These are phyloP conservation scores for Sodiomyces alkalinus DNA, from an alignment of 2,329 filamentous ascomycete genomes.

Conservation along the genomic window DNA sequence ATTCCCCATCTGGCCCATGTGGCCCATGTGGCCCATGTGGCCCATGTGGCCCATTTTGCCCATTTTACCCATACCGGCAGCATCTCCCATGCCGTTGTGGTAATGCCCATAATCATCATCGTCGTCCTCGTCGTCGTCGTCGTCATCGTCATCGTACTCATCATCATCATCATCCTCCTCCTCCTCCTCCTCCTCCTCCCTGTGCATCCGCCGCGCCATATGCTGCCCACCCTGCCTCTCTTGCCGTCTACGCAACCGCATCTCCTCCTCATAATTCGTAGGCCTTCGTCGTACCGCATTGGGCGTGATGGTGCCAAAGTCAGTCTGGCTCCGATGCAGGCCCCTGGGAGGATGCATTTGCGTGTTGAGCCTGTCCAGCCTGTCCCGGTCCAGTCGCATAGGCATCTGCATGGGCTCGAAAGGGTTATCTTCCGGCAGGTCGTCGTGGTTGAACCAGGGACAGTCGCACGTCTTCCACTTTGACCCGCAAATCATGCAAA, in stretches of 20 bases:
- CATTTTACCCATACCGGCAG: too few relatives aligned
- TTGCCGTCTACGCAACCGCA: conserved; percentile 27
- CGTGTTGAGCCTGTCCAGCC: conserved; percentile 3
- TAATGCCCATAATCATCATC: conserved; percentile 31
- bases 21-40: too few relatives aligned
- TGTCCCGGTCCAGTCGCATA: conserved; percentile 14
- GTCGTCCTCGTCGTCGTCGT: conserved; percentile 30
- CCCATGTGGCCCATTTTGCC: too few relatives aligned
- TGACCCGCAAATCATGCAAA: conserved; percentile 71
- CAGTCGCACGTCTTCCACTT: conserved; percentile 79
- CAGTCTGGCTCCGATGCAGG: too few relatives aligned
- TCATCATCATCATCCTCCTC: conserved; percentile 7
- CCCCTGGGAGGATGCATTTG: conserved; percentile 4
- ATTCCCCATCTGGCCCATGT: too few relatives aligned
- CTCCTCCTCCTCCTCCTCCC: background rate
- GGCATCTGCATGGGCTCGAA: conserved; percentile 37
- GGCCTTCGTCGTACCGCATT: background rate
- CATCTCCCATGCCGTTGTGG: too few relatives aligned
- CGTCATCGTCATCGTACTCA: too few relatives aligned
- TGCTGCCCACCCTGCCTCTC: conserved; percentile 29
- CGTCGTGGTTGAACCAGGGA: conserved; percentile 59
- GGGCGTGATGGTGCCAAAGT: too few relatives aligned
- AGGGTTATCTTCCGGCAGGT: conserved; percentile 35
- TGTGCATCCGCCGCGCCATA: conserved; percentile 20
- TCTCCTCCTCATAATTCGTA: conserved; percentile 28